Percentiles rank a stretch among this genome's conserved stretches.
Conservation (phyloP, 2,329 filamentous ascomycete genomes). For the Alternaria atra region DNA sequence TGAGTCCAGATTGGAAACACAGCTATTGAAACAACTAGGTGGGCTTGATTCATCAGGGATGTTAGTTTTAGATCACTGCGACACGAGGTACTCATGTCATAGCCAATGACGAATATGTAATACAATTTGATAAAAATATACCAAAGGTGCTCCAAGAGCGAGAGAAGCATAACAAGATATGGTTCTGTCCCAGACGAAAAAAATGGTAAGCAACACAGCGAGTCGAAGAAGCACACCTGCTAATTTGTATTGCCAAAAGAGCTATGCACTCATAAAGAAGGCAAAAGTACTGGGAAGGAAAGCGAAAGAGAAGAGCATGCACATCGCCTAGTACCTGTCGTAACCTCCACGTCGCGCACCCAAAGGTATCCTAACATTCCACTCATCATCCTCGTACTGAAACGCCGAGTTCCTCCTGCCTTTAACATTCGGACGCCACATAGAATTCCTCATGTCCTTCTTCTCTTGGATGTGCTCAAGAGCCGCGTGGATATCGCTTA, state of each 20-base stretch:
- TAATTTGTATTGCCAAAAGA: not conserved
- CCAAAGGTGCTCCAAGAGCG: not conserved
- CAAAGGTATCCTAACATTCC: conserved; percentile 1
- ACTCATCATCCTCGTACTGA: conserved; percentile 16
- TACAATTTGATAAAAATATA: not conserved
- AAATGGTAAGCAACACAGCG: not conserved
- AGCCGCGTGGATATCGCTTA: conserved; percentile 9
- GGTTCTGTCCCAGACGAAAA: too few species aligned
- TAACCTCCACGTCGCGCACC: not conserved
- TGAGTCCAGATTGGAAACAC: too few species aligned
- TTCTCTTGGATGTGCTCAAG: conserved; percentile 16
- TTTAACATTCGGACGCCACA: not conserved
- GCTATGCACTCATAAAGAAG: not conserved
- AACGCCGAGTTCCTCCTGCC: not conserved
- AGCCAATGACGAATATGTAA: too few species aligned
- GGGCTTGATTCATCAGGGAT: too few species aligned
- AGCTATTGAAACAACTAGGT: too few species aligned
- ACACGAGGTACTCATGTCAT: too few species aligned
- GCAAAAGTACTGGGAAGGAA: not conserved
- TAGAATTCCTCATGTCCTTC: not conserved
- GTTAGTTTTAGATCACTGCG: too few species aligned
- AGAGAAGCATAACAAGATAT: not conserved
- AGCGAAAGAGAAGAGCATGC: not conserved
- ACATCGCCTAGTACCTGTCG: conserved; percentile 1
- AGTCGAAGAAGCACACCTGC: not conserved